Conservation (phyloP, 2,329 filamentous ascomycete genomes). For the Endoconidiophora polonica region DNA sequence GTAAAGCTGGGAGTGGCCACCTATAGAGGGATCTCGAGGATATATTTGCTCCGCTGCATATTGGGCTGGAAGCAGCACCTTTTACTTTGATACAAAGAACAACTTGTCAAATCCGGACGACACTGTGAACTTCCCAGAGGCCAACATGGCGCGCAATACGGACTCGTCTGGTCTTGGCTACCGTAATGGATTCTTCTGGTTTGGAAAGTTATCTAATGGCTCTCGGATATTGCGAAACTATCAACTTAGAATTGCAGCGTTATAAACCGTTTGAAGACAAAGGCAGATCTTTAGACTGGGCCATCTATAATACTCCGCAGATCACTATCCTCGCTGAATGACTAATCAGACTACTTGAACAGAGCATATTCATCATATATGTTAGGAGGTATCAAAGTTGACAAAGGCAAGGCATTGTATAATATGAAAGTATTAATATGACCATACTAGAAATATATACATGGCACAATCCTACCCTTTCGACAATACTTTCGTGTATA, state of each 20-base stretch:
- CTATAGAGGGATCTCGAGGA: constrained; percentile 22
- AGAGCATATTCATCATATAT: no score
- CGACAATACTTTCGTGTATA: no score
- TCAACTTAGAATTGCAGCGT: constrained; percentile 16
- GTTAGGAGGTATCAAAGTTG: no score
- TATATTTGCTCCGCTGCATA: constrained; percentile 26
- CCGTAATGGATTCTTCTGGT: constrained; percentile 15
- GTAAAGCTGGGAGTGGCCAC: constrained; percentile 27
- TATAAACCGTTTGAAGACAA: constrained; percentile 18
- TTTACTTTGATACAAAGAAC: constrained; percentile 1
- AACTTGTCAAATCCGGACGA: constrained; percentile 1
- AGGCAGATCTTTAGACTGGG: constrained; percentile 15
- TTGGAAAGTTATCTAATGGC: constrained; percentile 18
- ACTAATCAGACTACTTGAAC: no score
- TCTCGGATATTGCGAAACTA: constrained; percentile 18
- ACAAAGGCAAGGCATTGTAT: no score
- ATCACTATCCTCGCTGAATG: no score
- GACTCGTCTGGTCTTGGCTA: constrained; percentile 16
- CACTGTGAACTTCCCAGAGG: constrained; percentile 5
- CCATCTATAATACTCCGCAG: constrained; percentile 14
- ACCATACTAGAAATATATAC: no score
- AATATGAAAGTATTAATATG: no score
- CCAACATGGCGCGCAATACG: constrained; percentile 21
- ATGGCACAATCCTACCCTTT: no score
- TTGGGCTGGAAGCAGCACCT: constrained; percentile 2